Percentiles rank a stretch among this genome's conserved stretches.
These are phyloP conservation scores for Ceratobasidium sp. DNA, from an alignment of 1,284 basidiomycete species.

Conservation along the genomic window DNA sequence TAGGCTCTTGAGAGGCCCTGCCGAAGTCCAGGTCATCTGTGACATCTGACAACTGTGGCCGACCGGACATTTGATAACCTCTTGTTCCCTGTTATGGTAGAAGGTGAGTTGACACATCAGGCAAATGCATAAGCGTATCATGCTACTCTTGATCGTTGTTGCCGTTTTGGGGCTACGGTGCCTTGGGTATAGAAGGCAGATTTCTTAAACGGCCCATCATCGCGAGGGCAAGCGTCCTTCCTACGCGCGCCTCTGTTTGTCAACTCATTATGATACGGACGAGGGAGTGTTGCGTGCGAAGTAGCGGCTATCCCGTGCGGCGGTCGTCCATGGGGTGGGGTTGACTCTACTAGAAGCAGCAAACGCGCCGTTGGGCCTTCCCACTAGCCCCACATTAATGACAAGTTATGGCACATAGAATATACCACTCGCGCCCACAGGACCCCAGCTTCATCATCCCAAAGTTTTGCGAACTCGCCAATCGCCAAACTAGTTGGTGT, in stretches of 20 bases:
- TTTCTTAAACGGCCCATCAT: too few species aligned
- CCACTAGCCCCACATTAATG: too few species aligned
- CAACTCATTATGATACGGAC: too few species aligned
- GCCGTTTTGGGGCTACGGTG: neutral
- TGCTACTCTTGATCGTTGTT: neutral
- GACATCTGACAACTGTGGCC: slow-evolving; percentile 17
- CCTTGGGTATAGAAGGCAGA: too few species aligned
- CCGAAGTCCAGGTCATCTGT: slow-evolving; percentile 6
- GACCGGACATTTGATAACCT: slow-evolving; percentile 9
- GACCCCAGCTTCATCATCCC: slow-evolving; percentile 39
- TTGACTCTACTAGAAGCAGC: too few species aligned
- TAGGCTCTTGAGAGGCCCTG: neutral
- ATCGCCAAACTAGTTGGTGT: slow-evolving; percentile 24
- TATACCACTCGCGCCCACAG: slow-evolving; percentile 34
- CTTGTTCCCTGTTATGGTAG: neutral
- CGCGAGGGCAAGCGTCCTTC: too few species aligned
- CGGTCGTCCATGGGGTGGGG: too few species aligned
- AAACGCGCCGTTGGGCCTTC: too few species aligned
- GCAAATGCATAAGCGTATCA: neutral
- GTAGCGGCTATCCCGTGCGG: too few species aligned
- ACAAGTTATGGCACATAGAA: neutral
- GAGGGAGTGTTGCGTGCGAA: too few species aligned
- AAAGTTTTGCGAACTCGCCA: slow-evolving; percentile 31
- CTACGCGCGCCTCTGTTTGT: too few species aligned
- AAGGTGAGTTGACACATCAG: neutral